A percentile compares a stretch with the other conserved stretches of the same genome.
phyloP scores from a whole-genome alignment of 2,329 filamentous ascomycete species.

The Exophiala lecanii-corni region DNA sequence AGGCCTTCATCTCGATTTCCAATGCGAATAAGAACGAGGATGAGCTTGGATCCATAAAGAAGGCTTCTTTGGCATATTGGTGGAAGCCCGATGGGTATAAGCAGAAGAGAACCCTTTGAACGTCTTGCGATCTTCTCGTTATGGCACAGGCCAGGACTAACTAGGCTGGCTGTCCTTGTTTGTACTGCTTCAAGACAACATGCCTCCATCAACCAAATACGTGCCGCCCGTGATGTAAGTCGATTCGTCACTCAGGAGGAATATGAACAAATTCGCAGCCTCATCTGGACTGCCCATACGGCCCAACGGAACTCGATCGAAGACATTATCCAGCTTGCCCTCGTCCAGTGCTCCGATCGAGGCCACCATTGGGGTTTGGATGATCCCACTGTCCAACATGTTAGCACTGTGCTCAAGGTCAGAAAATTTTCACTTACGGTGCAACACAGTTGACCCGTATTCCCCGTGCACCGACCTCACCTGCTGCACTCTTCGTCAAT shows the following conservation, averaged over 20 bases:
- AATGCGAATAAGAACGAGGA: too few species aligned
- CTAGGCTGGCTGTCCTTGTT: too few species aligned
- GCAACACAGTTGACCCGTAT: constrained; percentile 10
- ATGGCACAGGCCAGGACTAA: too few species aligned
- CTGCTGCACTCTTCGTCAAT: constrained; percentile 26
- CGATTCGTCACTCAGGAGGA: constrained; percentile 8
- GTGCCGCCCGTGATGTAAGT: constrained; percentile 7
- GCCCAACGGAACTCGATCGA: constrained; percentile 3
- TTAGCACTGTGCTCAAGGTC: neutral
- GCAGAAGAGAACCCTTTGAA: too few species aligned
- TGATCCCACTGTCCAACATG: constrained; percentile 1
- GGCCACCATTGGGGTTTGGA: constrained; percentile 7
- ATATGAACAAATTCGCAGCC: constrained; percentile 4
- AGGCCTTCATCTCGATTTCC: too few species aligned
- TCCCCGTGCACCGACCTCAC: constrained; percentile 4
- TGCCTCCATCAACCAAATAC: constrained; percentile 6
- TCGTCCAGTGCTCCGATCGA: neutral
- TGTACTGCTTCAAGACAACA: constrained; percentile 3
- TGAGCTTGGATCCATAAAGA: too few species aligned
- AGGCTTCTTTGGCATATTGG: too few species aligned
- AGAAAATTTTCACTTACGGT: constrained; percentile 3
- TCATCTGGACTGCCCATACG: constrained; percentile 7
- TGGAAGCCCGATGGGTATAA: too few species aligned
- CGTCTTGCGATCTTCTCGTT: too few species aligned
- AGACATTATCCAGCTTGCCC: constrained; percentile 3